A percentile compares a stretch with the other conserved stretches of the same genome.
Conservation (phyloP, 371 early-diverging fungal genomes). For the Mortierella sp. region DNA sequence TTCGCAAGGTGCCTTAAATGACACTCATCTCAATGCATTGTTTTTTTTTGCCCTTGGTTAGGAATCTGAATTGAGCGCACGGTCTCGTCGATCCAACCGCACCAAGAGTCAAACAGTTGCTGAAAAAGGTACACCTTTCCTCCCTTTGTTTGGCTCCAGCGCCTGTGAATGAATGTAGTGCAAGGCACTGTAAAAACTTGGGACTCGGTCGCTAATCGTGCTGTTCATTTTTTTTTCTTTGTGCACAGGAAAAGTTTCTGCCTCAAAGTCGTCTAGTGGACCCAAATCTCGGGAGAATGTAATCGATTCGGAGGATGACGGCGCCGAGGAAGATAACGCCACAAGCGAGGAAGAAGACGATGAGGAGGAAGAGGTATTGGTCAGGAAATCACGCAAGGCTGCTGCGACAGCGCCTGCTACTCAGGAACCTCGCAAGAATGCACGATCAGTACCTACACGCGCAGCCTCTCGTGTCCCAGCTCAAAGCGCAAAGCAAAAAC, state of each 20-base stretch:
- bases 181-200: neutral
- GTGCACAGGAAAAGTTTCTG: neutral
- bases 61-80: neutral
- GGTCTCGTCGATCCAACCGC: neutral
- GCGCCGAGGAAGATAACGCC: neutral
- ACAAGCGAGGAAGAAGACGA: neutral
- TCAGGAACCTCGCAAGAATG: neutral
- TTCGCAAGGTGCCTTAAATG: neutral
- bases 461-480: neutral
- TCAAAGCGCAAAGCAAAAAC: neutral
- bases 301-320: neutral
- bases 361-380: neutral
- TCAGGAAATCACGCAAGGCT: neutral
- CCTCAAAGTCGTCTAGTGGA: neutral
- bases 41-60: neutral
- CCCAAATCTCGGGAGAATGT: slow-evolving; percentile 12
- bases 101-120: neutral
- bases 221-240: slow-evolving; percentile 3
- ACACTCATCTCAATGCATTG: neutral
- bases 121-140: neutral
- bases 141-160: neutral
- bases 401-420: neutral
- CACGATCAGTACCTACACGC: neutral
- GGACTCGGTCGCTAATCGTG: neutral
- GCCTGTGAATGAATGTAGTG: neutral